These are phyloP conservation scores for Haberlea rhodopensis DNA, from an alignment of 257 asterid genomes.

Conservation along the genomic window DNA sequence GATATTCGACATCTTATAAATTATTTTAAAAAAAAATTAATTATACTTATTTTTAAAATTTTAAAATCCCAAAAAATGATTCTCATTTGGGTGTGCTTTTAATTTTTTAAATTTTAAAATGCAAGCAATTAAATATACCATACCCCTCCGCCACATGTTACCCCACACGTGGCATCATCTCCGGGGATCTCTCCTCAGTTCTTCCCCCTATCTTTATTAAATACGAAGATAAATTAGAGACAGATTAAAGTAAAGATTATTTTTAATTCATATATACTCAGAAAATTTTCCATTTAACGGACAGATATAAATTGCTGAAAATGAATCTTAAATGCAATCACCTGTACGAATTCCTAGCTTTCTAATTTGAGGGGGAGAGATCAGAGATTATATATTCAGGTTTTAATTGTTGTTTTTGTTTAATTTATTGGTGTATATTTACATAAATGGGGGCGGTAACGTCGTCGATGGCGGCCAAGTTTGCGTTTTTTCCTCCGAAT, in stretches of 20 bases:
- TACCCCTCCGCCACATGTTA: neutral
- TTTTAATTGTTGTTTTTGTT: neutral
- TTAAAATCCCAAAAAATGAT: no score
- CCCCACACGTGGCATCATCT: neutral
- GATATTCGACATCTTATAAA: no score
- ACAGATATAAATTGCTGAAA: neutral
- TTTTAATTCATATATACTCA: no score
- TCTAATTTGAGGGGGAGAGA: neutral
- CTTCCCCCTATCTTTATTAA: neutral
- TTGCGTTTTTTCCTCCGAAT: constrained; percentile 90
- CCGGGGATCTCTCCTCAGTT: neutral
- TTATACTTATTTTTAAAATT: no score
- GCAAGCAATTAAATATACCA: neutral
- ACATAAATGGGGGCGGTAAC: constrained; percentile 76
- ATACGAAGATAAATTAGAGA: no score
- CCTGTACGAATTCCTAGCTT: neutral
- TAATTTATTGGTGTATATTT: neutral
- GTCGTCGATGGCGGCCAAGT: constrained; percentile 92
- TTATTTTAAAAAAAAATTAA: no score
- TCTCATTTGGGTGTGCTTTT: no score
- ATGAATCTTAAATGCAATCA: neutral
- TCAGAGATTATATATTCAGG: constrained; percentile 2
- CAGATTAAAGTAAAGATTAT: no score
- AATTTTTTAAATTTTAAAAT: no score
- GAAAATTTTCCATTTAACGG: neutral